A percentile compares a stretch with the other conserved stretches of the same genome.
Evolutionary conservation across 1,284 basidiomycete species (phyloP).

Genomic region (Volvariella volvacea): DNA sequence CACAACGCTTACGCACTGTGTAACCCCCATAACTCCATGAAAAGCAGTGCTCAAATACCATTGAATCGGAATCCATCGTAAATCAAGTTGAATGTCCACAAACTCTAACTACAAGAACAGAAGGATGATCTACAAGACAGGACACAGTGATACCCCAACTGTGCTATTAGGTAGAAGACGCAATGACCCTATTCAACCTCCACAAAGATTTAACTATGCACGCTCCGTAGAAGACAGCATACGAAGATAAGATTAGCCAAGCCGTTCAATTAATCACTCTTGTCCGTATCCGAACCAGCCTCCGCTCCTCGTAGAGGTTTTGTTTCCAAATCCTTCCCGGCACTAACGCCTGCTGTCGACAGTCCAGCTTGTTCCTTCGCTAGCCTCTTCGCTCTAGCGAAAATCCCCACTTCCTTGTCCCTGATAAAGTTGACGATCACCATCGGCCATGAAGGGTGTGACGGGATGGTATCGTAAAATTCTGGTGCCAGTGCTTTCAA

Average conservation of each 20-base stretch:
- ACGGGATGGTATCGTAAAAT: slow-evolving; percentile 86
- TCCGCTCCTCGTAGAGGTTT: not conserved
- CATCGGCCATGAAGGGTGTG: slow-evolving; percentile 91
- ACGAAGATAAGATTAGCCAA: not conserved
- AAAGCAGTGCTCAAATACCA: no score
- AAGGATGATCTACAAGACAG: no score
- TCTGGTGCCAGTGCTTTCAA: slow-evolving; percentile 83
- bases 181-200: no score
- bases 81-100: no score
- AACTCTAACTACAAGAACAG: no score
- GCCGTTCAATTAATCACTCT: slow-evolving; percentile 3
- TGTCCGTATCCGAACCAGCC: slow-evolving; percentile 3
- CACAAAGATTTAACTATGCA: no score
- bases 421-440: slow-evolving; percentile 93
- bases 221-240: no score
- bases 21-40: no score
- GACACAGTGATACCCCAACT: no score
- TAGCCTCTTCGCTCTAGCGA: slow-evolving; percentile 46
- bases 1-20: no score
- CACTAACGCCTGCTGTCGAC: not conserved
- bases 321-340: slow-evolving; percentile 1
- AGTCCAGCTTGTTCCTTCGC: slow-evolving; percentile 15
- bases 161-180: no score
- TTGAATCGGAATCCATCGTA: no score
- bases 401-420: slow-evolving; percentile 77